These are phyloP conservation scores for Hura crepitans DNA, from an alignment of 441 rosid species.

Conservation along the genomic window DNA sequence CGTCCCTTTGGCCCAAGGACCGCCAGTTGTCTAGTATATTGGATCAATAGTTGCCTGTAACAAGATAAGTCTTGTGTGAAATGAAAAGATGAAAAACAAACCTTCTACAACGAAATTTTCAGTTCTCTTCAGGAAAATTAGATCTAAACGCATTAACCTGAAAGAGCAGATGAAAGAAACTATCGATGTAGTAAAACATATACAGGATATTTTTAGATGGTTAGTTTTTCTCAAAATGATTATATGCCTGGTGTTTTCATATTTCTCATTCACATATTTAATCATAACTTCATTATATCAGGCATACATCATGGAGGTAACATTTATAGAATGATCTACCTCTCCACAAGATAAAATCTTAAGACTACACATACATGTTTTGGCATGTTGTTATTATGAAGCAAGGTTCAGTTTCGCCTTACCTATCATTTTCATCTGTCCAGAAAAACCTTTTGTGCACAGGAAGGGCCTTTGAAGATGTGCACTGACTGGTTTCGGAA, in stretches of 20 bases:
- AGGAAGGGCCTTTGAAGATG: conserved; percentile 47
- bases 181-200: background rate
- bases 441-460: conserved; percentile 61
- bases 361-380: conserved; percentile 5
- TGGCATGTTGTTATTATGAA: conserved; percentile 10
- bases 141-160: conserved; percentile 8
- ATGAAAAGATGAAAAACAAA: conserved; percentile 11
- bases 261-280: background rate
- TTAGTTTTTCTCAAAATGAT: background rate
- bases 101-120: background rate
- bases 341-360: background rate
- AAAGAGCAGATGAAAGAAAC: background rate
- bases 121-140: conserved; percentile 6
- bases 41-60: conserved; percentile 75
- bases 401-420: conserved; percentile 22
- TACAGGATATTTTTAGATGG: background rate
- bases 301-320: conserved; percentile 3
- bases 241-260: background rate
- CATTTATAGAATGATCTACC: background rate
- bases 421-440: conserved; percentile 95
- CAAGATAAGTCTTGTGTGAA: conserved; percentile 25
- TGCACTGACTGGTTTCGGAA: conserved; percentile 40
- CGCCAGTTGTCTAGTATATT: conserved; percentile 70
- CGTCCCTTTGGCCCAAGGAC: conserved; percentile 79
- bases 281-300: conserved; percentile 4